These are phyloP conservation scores for Tulasnella sp. DNA, from an alignment of 768 basidiomycete species.

Conservation along the genomic window DNA sequence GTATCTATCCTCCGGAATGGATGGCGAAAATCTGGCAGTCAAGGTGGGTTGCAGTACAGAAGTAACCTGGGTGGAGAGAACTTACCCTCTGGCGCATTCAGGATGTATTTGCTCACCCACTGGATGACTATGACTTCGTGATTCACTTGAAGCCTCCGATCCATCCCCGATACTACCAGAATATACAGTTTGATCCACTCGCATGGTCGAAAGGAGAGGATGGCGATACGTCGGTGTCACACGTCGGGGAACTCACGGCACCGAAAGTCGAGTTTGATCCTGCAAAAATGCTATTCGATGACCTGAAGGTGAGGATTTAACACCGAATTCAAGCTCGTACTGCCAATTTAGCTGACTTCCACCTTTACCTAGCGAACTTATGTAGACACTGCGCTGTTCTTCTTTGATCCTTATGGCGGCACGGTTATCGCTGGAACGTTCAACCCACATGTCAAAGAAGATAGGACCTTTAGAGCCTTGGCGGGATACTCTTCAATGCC, in stretches of 20 bases:
- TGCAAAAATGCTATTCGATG: slow-evolving; percentile 62
- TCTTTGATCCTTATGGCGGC: slow-evolving; percentile 83
- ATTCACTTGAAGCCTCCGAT: slow-evolving; percentile 68
- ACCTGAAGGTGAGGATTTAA: slow-evolving; percentile 66
- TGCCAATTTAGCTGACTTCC: slow-evolving; percentile 4
- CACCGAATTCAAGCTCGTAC: not conserved
- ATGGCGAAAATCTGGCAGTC: slow-evolving; percentile 57
- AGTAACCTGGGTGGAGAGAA: not conserved
- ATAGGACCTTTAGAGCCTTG: slow-evolving; percentile 76
- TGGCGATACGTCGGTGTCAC: not conserved
- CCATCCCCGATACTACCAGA: slow-evolving; percentile 74
- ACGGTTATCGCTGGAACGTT: slow-evolving; percentile 80
- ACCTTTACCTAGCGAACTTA: slow-evolving; percentile 59
- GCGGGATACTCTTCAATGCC: slow-evolving; percentile 79
- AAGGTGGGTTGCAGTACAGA: slow-evolving; percentile 52
- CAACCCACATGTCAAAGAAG: slow-evolving; percentile 69
- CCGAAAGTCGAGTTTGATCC: slow-evolving; percentile 79
- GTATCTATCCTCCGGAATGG: slow-evolving; percentile 56
- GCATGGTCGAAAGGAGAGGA: slow-evolving; percentile 1
- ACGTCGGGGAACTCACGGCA: slow-evolving; percentile 17
- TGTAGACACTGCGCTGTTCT: slow-evolving; percentile 76
- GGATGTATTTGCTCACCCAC: slow-evolving; percentile 85
- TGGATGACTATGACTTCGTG: slow-evolving; percentile 82
- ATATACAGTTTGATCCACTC: slow-evolving; percentile 56
- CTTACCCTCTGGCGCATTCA: slow-evolving; percentile 42